Evolutionary conservation across 495 filamentous ascomycete genomes (phyloP).

Genomic region (Xylaria venustula): DNA sequence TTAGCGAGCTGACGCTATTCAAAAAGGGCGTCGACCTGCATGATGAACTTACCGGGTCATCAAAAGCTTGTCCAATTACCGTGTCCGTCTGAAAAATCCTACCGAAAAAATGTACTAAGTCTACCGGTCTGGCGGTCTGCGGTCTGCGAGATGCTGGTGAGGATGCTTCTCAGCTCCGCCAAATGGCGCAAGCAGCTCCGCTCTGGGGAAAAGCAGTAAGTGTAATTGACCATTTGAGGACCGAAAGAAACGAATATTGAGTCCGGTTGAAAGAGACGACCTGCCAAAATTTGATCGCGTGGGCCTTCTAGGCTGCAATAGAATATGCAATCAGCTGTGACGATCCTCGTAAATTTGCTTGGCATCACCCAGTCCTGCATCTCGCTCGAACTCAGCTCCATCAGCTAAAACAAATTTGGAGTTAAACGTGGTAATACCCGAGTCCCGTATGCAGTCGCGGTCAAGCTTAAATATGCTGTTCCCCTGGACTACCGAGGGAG

Average conservation of each 20-base stretch:
- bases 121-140: not conserved
- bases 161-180: not conserved
- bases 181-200: not conserved
- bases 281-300: not conserved
- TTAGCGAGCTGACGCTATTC: not conserved
- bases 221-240: not conserved
- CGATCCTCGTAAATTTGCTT: not conserved
- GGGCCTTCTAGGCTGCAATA: constrained; percentile 12
- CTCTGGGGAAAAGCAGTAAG: not conserved
- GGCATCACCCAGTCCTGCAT: not conserved
- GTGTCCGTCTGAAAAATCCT: not conserved
- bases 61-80: constrained; percentile 3
- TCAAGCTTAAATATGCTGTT: constrained; percentile 9
- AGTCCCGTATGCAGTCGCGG: no score
- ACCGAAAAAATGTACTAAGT: not conserved
- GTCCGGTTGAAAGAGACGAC: not conserved
- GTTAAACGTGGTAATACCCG: not conserved
- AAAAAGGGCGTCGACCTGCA: not conserved
- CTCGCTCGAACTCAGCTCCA: not conserved
- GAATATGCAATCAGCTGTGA: constrained; percentile 7
- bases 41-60: constrained; percentile 2
- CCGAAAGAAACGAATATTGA: not conserved
- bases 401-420: not conserved
- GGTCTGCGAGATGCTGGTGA: not conserved
- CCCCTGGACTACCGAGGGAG: not conserved